Evolutionary conservation across 768 basidiomycete genomes (phyloP).

Genomic region (Mycena floridula): DNA sequence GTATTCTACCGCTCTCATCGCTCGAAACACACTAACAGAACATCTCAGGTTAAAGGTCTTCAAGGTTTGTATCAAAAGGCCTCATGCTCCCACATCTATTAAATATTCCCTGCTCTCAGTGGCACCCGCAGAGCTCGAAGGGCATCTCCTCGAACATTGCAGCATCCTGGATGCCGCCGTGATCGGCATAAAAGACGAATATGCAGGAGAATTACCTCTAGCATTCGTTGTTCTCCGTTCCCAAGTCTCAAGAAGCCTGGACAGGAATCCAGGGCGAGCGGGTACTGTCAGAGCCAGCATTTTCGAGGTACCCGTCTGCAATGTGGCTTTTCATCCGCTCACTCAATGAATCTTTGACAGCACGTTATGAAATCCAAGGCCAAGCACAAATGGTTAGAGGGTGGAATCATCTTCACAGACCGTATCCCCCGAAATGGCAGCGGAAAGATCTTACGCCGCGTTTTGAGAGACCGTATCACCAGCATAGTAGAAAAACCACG

Average conservation of each 20-base stretch:
- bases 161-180: conserved; percentile 37
- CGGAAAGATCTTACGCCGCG: conserved; percentile 29
- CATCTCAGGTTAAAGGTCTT: conserved; percentile 18
- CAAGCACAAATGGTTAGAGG: conserved; percentile 32
- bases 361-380: conserved; percentile 24
- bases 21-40: neutral
- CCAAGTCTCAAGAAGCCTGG: conserved; percentile 21
- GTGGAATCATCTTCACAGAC: conserved; percentile 33
- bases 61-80: no score
- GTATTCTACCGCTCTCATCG: neutral
- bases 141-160: conserved; percentile 33
- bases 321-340: neutral
- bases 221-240: conserved; percentile 41
- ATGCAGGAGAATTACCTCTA: conserved; percentile 45
- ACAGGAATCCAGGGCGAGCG: conserved; percentile 10
- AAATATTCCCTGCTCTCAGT: no score
- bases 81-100: no score
- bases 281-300: conserved; percentile 2
- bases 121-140: conserved; percentile 34
- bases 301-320: neutral
- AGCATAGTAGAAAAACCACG: no score
- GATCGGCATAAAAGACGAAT: conserved; percentile 44
- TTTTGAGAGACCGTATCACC: conserved; percentile 32
- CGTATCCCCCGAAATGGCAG: conserved; percentile 37
- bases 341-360: conserved; percentile 8